Base-by-base conservation (phyloP, 2,329 filamentous ascomycete species). In the Fonsecaea pugnacius region DNA sequence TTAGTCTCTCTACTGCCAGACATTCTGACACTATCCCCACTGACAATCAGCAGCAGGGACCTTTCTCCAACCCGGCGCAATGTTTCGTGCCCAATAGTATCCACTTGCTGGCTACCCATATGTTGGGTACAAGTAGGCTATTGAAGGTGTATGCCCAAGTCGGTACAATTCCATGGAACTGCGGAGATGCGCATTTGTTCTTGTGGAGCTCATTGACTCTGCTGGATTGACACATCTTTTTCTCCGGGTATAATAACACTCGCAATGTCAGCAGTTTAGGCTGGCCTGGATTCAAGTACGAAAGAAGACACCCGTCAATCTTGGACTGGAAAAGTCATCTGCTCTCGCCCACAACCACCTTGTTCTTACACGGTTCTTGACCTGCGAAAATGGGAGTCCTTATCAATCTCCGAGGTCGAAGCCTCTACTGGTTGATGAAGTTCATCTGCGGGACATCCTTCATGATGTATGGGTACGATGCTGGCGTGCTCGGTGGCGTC, bases 391-490 rank as follows among this genome's bases (percentile, higher is more conserved):
- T 60, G 57, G 33, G 57, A n/a, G 59, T 16, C n/a, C 24, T 63
- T 14, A 43, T 58, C 36, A 54, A 24, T 9, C 56, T 66, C 51
- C 52, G 50, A 36, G 64, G 64, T 35, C 57, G 58, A 24, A 60
- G n/a, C 43, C 66, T 66, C 33, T 68, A 64, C 61, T 58, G 57
- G 58, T 32, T 67, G 52, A 68, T 68, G 66, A 55, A 68, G 32
- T 60, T 69, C 33, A 58, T 67, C 10, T 65, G 63, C 52, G 65
- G 72, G 63, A 70, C 75, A 61, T 73, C 72, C 38, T 75, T 75
- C 68, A 71, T 76, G 68, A 72, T 74, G 64, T 76, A 72, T 55
- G 74, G 74, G 10, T 76, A 74, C 68, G 75, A 76, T 68, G 75
- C 74, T 9, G 74, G 74, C 62, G 74, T 76, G 7, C 64, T 76